Percentiles rank a stretch among this genome's conserved stretches.
phyloP scores from a whole-genome alignment of 2,329 filamentous ascomycete genomes.

The Elsinoe necatrix region DNA sequence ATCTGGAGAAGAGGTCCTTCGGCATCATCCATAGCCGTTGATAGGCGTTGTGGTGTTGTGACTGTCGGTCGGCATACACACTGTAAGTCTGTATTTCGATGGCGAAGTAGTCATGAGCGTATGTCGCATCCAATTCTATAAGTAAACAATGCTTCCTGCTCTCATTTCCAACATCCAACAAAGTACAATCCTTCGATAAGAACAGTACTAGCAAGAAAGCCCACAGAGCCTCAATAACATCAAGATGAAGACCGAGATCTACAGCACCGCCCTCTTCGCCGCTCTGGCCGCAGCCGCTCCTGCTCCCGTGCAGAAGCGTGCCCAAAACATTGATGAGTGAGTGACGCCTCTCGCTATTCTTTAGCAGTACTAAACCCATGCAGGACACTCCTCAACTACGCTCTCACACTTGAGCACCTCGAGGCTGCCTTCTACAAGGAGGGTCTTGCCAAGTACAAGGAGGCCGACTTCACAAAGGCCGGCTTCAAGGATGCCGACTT shows the following conservation, averaged over 20 bases:
- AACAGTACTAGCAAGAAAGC: background rate
- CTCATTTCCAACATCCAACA: background rate
- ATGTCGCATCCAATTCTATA: background rate
- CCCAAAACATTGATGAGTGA: slow-evolving; percentile 17
- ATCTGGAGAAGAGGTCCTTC: background rate
- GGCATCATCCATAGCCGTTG: slow-evolving; percentile 6
- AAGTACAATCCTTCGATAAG: background rate
- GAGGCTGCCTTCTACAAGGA: slow-evolving; percentile 57
- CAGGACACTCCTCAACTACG: slow-evolving; percentile 34
- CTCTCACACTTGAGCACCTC: slow-evolving; percentile 38
- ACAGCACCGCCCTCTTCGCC: slow-evolving; percentile 17
- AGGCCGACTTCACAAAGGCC: slow-evolving; percentile 44
- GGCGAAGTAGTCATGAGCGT: background rate
- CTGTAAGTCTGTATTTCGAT: background rate
- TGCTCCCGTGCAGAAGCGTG: slow-evolving; percentile 16
- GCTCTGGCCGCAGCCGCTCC: slow-evolving; percentile 17
- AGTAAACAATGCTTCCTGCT: background rate
- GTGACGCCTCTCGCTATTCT: background rate
- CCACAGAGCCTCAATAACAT: background rate
- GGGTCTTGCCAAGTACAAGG: slow-evolving; percentile 50
- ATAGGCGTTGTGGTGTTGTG: slow-evolving; percentile 6
- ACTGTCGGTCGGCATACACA: background rate
- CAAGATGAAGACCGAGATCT: slow-evolving; percentile 19
- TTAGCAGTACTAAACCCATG: background rate
- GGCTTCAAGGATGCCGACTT: slow-evolving; percentile 43